Conservation (phyloP, 108 stramenopile genomes). For the Conticribra weissflogii region DNA sequence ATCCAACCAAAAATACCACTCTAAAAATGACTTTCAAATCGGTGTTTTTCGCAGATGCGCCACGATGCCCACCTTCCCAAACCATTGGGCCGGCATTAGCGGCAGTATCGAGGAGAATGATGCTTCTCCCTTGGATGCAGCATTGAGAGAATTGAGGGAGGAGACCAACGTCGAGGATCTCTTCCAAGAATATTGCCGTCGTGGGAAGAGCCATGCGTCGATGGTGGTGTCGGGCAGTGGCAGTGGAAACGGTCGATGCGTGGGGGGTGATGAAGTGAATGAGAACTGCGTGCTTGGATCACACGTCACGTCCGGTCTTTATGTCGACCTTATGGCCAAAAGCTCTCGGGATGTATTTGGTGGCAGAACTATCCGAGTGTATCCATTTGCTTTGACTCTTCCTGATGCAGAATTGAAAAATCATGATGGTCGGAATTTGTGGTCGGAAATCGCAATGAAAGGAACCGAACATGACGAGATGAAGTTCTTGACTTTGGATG, state of each 20-base stretch:
- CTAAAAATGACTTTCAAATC: conserved; percentile 1
- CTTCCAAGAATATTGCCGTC: no score
- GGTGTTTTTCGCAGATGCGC: conserved; percentile 42
- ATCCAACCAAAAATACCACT: not conserved
- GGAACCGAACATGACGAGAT: conserved; percentile 61
- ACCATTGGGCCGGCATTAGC: conserved; percentile 50
- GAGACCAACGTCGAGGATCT: conserved; percentile 50
- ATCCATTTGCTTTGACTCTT: conserved; percentile 51
- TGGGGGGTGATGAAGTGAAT: not conserved
- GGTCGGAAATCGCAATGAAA: conserved; percentile 28
- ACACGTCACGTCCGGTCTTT: conserved; percentile 33
- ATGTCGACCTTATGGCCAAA: conserved; percentile 43
- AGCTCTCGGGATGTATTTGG: conserved; percentile 23
- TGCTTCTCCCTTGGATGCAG: conserved; percentile 47
- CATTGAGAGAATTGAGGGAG: conserved; percentile 52
- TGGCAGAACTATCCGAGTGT: conserved; percentile 56
- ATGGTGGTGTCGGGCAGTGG: no score
- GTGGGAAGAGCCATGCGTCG: no score
- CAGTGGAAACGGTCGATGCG: no score
- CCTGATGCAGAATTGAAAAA: conserved; percentile 6
- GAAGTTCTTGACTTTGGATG: conserved; percentile 40
- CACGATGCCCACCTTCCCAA: conserved; percentile 58
- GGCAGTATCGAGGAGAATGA: conserved; percentile 57
- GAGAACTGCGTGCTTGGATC: conserved; percentile 7
- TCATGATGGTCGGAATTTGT: conserved; percentile 48